Evolutionary conservation across 768 basidiomycete genomes (phyloP).

Genomic region (Boletellus sp.): DNA sequence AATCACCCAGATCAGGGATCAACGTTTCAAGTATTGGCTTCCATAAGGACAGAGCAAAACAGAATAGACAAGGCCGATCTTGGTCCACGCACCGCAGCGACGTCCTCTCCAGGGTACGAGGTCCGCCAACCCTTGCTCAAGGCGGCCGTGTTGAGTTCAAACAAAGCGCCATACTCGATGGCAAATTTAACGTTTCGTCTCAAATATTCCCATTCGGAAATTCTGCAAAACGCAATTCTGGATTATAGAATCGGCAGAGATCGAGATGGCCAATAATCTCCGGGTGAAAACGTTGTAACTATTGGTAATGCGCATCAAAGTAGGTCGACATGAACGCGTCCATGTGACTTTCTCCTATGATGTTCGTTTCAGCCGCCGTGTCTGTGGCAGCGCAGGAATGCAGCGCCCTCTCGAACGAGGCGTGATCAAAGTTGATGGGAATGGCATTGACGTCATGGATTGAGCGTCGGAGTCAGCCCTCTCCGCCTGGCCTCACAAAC

Average conservation of each 20-base stretch:
- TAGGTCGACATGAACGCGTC: slow-evolving; percentile 59
- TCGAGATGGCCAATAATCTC: slow-evolving; percentile 94
- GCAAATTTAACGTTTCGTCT: slow-evolving; percentile 74
- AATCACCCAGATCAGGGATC: slow-evolving; percentile 63
- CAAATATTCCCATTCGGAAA: slow-evolving; percentile 59
- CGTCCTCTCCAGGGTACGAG: slow-evolving; percentile 79
- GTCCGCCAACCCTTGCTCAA: slow-evolving; percentile 85
- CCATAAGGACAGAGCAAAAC: slow-evolving; percentile 6
- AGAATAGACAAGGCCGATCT: slow-evolving; percentile 15
- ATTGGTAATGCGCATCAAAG: slow-evolving; percentile 78
- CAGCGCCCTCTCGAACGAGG: slow-evolving; percentile 65
- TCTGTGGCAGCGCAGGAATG: slow-evolving; percentile 37
- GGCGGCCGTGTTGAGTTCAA: slow-evolving; percentile 91
- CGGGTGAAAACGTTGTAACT: slow-evolving; percentile 70
- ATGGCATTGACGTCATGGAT: slow-evolving; percentile 86
- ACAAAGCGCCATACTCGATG: slow-evolving; percentile 80
- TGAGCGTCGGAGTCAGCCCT: too few species aligned
- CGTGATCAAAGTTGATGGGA: slow-evolving; percentile 88
- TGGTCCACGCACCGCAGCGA: slow-evolving; percentile 60
- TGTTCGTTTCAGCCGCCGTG: slow-evolving; percentile 20
- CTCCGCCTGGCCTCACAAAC: too few species aligned
- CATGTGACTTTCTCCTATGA: slow-evolving; percentile 30
- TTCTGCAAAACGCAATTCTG: slow-evolving; percentile 49
- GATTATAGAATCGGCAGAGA: slow-evolving; percentile 83
- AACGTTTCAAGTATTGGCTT: slow-evolving; percentile 58